phyloP scores from a whole-genome alignment of 2,329 filamentous ascomycete genomes.

The Xylogone sp. region DNA sequence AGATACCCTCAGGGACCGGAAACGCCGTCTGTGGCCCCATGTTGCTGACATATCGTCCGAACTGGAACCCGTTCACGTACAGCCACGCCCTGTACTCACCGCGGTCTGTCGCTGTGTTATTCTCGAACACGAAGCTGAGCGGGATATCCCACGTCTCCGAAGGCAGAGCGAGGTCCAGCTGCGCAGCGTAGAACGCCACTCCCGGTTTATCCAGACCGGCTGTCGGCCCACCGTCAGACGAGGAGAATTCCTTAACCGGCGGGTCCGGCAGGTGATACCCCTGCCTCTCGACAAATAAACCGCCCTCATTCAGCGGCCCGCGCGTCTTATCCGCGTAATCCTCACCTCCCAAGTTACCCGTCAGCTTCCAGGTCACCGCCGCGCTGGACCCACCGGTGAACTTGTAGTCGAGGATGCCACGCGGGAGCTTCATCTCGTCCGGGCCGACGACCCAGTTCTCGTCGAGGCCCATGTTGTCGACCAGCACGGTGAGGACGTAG shows the following conservation, averaged over 20 bases:
- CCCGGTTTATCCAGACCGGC: constrained; percentile 44
- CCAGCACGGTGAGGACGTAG: constrained; percentile 51
- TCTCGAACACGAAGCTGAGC: constrained; percentile 50
- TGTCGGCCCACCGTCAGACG: constrained; percentile 34
- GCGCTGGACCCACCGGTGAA: constrained; percentile 42
- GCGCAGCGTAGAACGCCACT: constrained; percentile 52
- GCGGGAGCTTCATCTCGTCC: constrained; percentile 5
- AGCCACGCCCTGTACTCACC: constrained; percentile 45
- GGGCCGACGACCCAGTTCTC: constrained; percentile 43
- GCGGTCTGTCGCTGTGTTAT: constrained; percentile 36
- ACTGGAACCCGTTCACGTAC: constrained; percentile 64
- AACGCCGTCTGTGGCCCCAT: constrained; percentile 59
- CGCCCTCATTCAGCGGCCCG: constrained; percentile 54
- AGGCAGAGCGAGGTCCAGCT: constrained; percentile 46
- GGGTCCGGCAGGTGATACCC: constrained; percentile 57
- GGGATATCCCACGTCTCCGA: constrained; percentile 50
- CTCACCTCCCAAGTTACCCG: constrained; percentile 52
- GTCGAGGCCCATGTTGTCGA: constrained; percentile 59
- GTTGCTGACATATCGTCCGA: constrained; percentile 54
- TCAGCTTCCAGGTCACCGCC: constrained; percentile 52
- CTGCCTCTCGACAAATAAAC: constrained; percentile 52
- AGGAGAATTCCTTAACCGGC: too few relatives aligned
- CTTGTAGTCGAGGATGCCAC: constrained; percentile 55
- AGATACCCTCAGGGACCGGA: constrained; percentile 50
- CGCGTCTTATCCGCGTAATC: constrained; percentile 50